Conservation (phyloP, 257 asterid species). For the Solanum sitiens region DNA sequence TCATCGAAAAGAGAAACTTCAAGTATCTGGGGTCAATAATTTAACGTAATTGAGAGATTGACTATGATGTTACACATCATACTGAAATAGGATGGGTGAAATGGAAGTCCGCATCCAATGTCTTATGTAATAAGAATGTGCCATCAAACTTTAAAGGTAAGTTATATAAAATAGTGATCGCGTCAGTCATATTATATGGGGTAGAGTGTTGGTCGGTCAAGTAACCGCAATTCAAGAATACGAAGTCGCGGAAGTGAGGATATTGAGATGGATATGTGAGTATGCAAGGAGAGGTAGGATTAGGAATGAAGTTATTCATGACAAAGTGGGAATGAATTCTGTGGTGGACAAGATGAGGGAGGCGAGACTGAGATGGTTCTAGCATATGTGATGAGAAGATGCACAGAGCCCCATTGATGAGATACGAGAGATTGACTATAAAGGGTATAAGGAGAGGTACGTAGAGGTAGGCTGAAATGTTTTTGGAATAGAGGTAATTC, state of each 20-base stretch:
- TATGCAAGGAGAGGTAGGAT: background rate
- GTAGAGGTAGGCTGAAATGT: background rate
- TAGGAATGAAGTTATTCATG: background rate
- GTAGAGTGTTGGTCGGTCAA: background rate
- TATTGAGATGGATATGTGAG: too few species aligned
- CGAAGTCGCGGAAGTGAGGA: background rate
- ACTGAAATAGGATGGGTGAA: background rate
- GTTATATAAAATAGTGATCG: background rate
- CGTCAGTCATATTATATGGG: background rate
- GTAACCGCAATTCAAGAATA: background rate
- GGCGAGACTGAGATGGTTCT: background rate
- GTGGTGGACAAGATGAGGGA: background rate
- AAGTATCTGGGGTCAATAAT: background rate
- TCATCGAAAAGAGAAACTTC: background rate
- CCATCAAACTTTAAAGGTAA: background rate
- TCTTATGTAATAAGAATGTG: too few species aligned
- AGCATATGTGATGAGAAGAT: background rate
- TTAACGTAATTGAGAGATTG: background rate
- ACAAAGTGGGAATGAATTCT: background rate
- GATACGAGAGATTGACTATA: background rate
- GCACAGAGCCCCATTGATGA: background rate
- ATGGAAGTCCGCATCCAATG: rapidly evolving
- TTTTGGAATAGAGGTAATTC: too few species aligned
- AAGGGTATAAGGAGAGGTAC: background rate
- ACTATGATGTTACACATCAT: too few species aligned